phyloP scores from a whole-genome alignment of 202 grass and related monocot species.

The Alloteropsis angusta region DNA sequence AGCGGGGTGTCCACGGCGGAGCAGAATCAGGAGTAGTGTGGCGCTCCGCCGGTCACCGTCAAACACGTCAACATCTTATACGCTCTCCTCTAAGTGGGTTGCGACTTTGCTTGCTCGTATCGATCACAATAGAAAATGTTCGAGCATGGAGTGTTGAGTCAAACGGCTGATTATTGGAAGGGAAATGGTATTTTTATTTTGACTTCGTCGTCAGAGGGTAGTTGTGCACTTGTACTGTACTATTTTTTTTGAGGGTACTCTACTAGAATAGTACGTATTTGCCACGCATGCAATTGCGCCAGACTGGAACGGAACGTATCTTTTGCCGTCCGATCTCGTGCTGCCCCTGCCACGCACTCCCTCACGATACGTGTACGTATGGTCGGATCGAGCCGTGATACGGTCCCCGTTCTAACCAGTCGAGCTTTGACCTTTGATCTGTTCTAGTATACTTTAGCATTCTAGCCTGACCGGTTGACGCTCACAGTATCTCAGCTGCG shows the following conservation, averaged over 20 bases:
- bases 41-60: background rate
- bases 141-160: background rate
- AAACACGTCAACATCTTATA: background rate
- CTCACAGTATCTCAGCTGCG: background rate
- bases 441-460: no score
- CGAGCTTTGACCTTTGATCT: background rate
- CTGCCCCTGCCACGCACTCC: background rate
- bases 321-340: background rate
- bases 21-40: background rate
- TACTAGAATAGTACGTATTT: background rate
- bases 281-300: background rate
- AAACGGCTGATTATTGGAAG: background rate
- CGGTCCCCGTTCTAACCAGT: no score
- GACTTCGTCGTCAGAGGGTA: background rate
- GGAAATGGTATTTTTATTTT: background rate
- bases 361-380: no score
- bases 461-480: background rate
- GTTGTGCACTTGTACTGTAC: background rate
- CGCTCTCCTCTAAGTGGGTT: background rate
- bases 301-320: background rate
- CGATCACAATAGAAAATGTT: background rate
- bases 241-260: background rate
- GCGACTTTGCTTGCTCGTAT: background rate
- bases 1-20: slow-evolving; percentile 7
- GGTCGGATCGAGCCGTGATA: background rate